These are phyloP conservation scores for Candida labiduridarum DNA, from an alignment of 1,139 yeast genomes.

Conservation along the genomic window DNA sequence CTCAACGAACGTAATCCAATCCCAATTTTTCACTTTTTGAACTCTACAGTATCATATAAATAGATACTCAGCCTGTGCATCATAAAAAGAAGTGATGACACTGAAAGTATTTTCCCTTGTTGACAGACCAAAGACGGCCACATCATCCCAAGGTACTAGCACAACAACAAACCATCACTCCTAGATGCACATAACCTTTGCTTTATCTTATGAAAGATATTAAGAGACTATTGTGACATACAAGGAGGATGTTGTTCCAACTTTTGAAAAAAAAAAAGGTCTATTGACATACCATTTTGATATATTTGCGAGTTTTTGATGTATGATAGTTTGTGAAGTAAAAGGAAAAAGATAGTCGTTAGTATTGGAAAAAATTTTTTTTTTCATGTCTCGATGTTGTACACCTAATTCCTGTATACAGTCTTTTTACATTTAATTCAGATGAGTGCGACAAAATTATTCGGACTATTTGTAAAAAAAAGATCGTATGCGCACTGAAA, in stretches of 20 bases:
- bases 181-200: constrained; percentile 34
- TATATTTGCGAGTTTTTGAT: neutral
- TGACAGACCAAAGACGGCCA: too few species aligned
- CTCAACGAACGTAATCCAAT: constrained; percentile 30
- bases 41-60: constrained; percentile 41
- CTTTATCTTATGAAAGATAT: constrained; percentile 15
- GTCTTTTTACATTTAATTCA: too few species aligned
- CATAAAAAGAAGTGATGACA: constrained; percentile 35
- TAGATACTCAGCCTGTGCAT: constrained; percentile 51
- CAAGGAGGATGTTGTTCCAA: constrained; percentile 32
- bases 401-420: too few species aligned
- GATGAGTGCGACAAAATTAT: too few species aligned
- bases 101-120: constrained; percentile 5
- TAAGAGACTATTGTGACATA: constrained; percentile 17
- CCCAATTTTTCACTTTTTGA: constrained; percentile 1
- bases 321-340: neutral
- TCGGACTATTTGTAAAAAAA: too few species aligned
- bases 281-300: constrained; percentile 32
- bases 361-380: neutral
- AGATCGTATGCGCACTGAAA: too few species aligned
- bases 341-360: constrained; percentile 1
- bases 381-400: neutral
- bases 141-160: constrained; percentile 10
- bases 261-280: constrained; percentile 14
- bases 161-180: constrained; percentile 31